Conservation (phyloP, 139 green algal genomes). For the Chlamydomonas sp. region DNA sequence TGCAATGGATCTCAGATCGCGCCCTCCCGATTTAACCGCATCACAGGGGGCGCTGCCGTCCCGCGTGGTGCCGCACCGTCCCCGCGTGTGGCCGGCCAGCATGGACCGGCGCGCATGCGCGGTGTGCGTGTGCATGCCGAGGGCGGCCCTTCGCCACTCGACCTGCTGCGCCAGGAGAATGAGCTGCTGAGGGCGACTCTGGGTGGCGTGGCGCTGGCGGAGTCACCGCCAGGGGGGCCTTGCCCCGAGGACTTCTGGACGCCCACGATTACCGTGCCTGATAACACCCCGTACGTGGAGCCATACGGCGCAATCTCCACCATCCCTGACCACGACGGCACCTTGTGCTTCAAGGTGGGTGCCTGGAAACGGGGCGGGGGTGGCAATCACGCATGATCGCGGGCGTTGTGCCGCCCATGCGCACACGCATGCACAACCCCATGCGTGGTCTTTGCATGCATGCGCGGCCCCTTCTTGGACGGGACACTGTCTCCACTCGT, state of each 20-base stretch:
- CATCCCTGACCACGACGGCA: conserved; percentile 78
- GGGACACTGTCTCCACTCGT: background rate
- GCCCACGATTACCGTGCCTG: conserved; percentile 36
- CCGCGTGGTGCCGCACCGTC: too few species aligned
- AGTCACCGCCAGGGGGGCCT: too few species aligned
- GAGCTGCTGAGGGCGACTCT: too few species aligned
- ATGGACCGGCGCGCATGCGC: too few species aligned
- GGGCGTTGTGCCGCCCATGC: conserved; percentile 15
- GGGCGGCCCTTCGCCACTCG: too few species aligned
- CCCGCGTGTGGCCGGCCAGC: too few species aligned
- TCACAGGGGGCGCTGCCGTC: too few species aligned
- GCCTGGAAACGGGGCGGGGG: background rate
- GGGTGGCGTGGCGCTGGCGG: too few species aligned
- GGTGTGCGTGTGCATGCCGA: too few species aligned
- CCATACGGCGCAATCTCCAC: conserved; percentile 36
- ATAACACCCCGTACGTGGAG: conserved; percentile 35
- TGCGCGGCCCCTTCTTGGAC: background rate
- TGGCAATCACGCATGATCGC: background rate
- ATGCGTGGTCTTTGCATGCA: conserved; percentile 64
- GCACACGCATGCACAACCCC: conserved; percentile 78
- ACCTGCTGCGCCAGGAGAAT: too few species aligned
- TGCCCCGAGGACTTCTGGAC: conserved; percentile 24
- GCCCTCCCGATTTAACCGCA: too few species aligned
- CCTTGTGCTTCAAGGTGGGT: conserved; percentile 79
- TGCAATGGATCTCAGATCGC: too few species aligned